Conservation (phyloP, 129 eudicot genomes). For the Saussurea involucrata region DNA sequence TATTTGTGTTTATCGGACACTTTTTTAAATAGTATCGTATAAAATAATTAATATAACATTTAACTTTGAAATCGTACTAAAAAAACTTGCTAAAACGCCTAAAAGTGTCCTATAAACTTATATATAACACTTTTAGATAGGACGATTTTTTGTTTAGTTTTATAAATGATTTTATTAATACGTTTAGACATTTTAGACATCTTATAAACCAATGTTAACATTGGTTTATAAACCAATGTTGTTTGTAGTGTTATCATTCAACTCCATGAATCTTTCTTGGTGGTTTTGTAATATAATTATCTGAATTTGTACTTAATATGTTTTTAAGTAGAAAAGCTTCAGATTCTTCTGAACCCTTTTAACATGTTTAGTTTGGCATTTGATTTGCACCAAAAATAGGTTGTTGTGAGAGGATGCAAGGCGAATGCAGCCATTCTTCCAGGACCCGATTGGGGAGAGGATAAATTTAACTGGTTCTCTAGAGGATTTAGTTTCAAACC, state of each 20-base stretch:
- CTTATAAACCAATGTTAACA: no score
- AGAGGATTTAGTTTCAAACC: slow-evolving; percentile 14
- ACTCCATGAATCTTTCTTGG: no score
- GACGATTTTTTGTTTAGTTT: not conserved
- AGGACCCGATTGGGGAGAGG: slow-evolving; percentile 28
- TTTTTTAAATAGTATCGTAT: not conserved
- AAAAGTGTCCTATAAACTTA: not conserved
- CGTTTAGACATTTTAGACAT: no score
- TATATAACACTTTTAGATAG: not conserved
- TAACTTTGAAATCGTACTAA: not conserved
- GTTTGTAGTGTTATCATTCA: no score
- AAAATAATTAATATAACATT: not conserved
- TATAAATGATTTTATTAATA: not conserved
- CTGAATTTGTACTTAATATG: not conserved
- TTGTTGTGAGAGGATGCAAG: slow-evolving; percentile 30
- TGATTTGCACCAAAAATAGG: slow-evolving; percentile 10
- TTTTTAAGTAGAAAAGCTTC: not conserved
- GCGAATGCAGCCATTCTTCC: slow-evolving; percentile 20
- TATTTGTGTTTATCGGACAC: not conserved
- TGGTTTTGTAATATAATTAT: no score
- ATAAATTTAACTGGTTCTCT: slow-evolving; percentile 34
- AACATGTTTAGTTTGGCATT: not conserved
- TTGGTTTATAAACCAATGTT: no score
- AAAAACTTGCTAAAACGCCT: not conserved
- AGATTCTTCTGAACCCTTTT: not conserved